A percentile compares a stretch with the other conserved stretches of the same genome.
phyloP scores from a whole-genome alignment of 2,329 filamentous ascomycete species.

The Fusarium aywerte region DNA sequence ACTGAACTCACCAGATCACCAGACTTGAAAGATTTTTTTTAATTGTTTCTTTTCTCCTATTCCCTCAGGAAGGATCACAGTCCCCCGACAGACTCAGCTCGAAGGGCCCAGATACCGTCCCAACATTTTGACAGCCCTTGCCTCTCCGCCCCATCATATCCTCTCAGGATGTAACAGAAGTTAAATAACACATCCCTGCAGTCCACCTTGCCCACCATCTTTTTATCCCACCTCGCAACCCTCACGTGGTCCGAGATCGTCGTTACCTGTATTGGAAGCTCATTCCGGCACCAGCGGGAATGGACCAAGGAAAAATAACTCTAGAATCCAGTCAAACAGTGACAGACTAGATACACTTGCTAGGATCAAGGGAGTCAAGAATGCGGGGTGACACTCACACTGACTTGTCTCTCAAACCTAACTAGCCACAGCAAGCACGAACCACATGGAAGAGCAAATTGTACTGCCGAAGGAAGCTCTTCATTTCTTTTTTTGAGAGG shows the following conservation, averaged over 20 bases:
- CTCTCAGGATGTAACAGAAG: slow-evolving; percentile 18
- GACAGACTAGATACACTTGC: too few species aligned
- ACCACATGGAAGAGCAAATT: too few species aligned
- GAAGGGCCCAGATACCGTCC: slow-evolving; percentile 16
- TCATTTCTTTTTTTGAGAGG: slow-evolving; percentile 8
- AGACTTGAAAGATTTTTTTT: background rate
- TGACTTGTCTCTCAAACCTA: too few species aligned
- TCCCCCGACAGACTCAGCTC: background rate
- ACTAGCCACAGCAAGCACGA: too few species aligned
- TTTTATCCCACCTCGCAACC: slow-evolving; percentile 8
- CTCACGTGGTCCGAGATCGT: slow-evolving; percentile 39
- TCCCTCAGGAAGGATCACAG: background rate
- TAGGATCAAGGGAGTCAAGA: slow-evolving; percentile 26
- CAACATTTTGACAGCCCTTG: slow-evolving; percentile 26
- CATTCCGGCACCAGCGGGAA: slow-evolving; percentile 29
- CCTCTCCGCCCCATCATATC: background rate
- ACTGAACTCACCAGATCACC: slow-evolving; percentile 1
- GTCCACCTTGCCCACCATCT: slow-evolving; percentile 13
- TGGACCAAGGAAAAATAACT: slow-evolving; percentile 25
- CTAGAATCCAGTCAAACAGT: background rate
- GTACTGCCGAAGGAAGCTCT: slow-evolving; percentile 3
- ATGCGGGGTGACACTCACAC: slow-evolving; percentile 29
- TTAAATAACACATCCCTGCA: slow-evolving; percentile 15
- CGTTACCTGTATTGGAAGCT: slow-evolving; percentile 44
- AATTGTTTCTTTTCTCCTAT: background rate